Evolutionary conservation across 768 basidiomycete genomes (phyloP), one percentile per base, ranked within the genome.

Genomic region (Lactarius evosmus): DNA sequence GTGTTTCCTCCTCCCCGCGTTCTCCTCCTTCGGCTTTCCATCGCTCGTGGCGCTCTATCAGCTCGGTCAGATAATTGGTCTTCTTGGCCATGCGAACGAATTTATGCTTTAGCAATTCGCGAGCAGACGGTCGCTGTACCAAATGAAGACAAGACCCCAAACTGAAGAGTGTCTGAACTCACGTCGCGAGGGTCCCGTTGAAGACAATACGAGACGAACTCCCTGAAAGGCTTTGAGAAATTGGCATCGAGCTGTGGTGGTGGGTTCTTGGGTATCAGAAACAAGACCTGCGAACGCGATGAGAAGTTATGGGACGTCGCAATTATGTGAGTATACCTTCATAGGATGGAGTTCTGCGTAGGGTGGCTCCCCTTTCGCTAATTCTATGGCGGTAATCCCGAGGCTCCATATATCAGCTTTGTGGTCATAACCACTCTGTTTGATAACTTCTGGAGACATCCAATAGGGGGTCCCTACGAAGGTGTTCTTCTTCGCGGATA

Each of bases 371-470:
- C 96, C 96, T 75, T 90, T 95, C 1, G 97, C 97, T 70, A 99
- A 80, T 74, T 99, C 97, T 69, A 98, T 98, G 33, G 94, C 92
- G 7, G 97, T 99, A 70, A 96, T 96, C 16, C 96, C 97, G 66
- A 99, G 77, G 75, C 91, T 93, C 97, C 97, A 99, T 55, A 99
- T 98, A 75, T 99, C 97, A 17, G 97, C 97, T 73, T 98, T 98
- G 74, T 95, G 91, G 71, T 98, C 97, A 76, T 99, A 99, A 4
- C 97, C 97, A 61, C 94, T 96, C 77, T 99, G 97, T 74, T 98
- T 98, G 79, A 99, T 99, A 27, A 98, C 95, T 73, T 99, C 97
- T 7, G 97, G 97, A 7, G 93, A 94, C 97, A 99, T 99, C 97
- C 97, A 99, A 73, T 98, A 99, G 3, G 96, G 96, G 19, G 96